phyloP scores from a whole-genome alignment of 2,329 filamentous ascomycete genomes.

The Aureobasidium mangrovei region DNA sequence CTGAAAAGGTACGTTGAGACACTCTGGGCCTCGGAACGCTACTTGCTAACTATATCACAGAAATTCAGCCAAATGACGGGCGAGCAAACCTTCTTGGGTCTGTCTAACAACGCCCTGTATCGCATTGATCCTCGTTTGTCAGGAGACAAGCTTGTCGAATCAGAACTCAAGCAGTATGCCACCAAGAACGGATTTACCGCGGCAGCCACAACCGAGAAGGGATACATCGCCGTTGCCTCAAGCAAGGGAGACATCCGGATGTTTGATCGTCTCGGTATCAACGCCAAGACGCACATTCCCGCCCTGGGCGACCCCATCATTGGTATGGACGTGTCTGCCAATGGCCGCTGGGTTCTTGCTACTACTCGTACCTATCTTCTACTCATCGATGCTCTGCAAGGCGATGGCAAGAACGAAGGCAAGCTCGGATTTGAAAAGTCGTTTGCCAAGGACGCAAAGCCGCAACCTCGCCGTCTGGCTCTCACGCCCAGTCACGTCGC shows the following conservation, averaged over 20 bases:
- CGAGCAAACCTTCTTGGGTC: constrained; percentile 89
- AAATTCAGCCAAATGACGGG: constrained; percentile 97
- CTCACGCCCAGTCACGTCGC: constrained; percentile 88
- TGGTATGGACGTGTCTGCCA: constrained; percentile 87
- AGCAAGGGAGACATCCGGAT: constrained; percentile 97
- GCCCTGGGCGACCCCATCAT: constrained; percentile 92
- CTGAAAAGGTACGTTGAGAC: constrained; percentile 57
- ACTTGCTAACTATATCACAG: constrained; percentile 31
- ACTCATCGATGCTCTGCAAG: constrained; percentile 84
- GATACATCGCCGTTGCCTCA: constrained; percentile 91
- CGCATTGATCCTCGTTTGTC: constrained; percentile 84
- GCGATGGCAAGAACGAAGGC: constrained; percentile 89
- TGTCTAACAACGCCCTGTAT: constrained; percentile 87
- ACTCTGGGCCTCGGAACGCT: background rate
- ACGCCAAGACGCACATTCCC: constrained; percentile 94
- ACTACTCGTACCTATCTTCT: constrained; percentile 93
- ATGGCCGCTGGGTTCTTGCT: constrained; percentile 90
- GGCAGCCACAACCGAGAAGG: constrained; percentile 88
- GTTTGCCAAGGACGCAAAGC: constrained; percentile 87
- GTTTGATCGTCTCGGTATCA: constrained; percentile 92
- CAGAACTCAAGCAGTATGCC: constrained; percentile 87
- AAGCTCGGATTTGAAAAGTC: constrained; percentile 95
- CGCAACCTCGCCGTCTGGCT: constrained; percentile 80
- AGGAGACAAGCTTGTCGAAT: constrained; percentile 86
- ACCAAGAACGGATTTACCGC: constrained; percentile 98